Evolutionary conservation across 2,329 filamentous ascomycete genomes (phyloP).

Genomic region (Pseudonectria buxi): DNA sequence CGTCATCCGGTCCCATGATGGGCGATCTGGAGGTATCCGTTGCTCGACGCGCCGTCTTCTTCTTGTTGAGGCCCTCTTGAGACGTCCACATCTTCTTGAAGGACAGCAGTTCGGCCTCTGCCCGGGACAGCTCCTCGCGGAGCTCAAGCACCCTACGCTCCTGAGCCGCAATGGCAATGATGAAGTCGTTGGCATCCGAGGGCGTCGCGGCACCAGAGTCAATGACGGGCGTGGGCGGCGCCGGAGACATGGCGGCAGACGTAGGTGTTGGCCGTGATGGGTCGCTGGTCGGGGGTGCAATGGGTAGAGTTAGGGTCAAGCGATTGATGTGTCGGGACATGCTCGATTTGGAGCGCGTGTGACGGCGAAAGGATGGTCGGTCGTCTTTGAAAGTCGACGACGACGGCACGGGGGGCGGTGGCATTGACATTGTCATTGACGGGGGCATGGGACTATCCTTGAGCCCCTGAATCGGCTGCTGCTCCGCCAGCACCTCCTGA

Average conservation of each 20-base stretch:
- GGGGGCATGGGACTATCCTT: no score
- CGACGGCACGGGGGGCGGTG: conserved; percentile 6
- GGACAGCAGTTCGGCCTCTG: conserved; percentile 66
- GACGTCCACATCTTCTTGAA: conserved; percentile 80
- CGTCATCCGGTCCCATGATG: conserved; percentile 20
- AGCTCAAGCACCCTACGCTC: conserved; percentile 87
- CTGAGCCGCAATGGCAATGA: conserved; percentile 86
- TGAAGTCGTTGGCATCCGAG: conserved; percentile 58
- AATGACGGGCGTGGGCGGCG: conserved; percentile 46
- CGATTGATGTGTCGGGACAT: conserved; percentile 50
- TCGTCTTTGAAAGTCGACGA: conserved; percentile 35
- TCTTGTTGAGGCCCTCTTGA: conserved; percentile 71
- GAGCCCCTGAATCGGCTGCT: no score
- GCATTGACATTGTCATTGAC: no score
- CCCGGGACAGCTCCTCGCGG: conserved; percentile 78
- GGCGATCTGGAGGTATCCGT: conserved; percentile 37
- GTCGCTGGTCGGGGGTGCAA: conserved; percentile 46
- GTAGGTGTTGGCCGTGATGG: conserved; percentile 46
- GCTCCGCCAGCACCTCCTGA: no score
- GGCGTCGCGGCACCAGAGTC: conserved; percentile 37
- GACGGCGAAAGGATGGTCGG: conserved; percentile 35
- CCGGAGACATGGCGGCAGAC: conserved; percentile 31
- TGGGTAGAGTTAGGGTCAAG: conserved; percentile 56
- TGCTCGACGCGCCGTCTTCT: conserved; percentile 59
- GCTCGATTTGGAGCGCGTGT: conserved; percentile 45